Conservation (phyloP, 2,329 filamentous ascomycete species). For the Colletotrichum graminicola region DNA sequence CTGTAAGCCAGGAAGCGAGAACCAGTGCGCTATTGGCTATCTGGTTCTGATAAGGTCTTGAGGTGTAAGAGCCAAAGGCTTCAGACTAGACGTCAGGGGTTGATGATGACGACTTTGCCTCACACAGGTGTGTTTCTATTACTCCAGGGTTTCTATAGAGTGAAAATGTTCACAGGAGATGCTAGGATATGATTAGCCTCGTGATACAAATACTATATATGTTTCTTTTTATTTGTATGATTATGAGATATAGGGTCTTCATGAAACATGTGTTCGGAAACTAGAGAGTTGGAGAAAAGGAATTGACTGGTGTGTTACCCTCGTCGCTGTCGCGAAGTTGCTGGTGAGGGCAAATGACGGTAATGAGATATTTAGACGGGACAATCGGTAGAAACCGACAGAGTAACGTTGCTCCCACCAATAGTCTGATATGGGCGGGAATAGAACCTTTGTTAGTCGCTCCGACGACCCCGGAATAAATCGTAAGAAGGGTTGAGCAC, state of each 20-base stretch:
- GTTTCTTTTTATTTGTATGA: neutral
- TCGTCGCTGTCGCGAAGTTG: conserved; percentile 1
- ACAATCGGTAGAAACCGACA: conserved; percentile 19
- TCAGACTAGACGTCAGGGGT: neutral
- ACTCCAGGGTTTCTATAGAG: neutral
- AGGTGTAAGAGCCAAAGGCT: neutral
- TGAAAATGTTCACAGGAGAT: neutral
- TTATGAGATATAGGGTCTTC: neutral
- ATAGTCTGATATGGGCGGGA: conserved; percentile 1
- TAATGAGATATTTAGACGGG: conserved; percentile 20
- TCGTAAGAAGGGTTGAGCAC: neutral
- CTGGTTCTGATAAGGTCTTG: neutral
- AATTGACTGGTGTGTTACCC: neutral
- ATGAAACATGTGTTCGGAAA: neutral
- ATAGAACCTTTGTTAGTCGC: neutral
- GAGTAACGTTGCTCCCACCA: neutral
- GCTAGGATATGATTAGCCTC: conserved; percentile 2
- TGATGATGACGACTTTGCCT: neutral
- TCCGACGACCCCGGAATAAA: conserved; percentile 13
- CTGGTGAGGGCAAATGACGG: conserved; percentile 2
- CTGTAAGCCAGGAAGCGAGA: neutral
- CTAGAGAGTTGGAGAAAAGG: neutral
- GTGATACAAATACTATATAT: neutral
- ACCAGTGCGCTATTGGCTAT: conserved; percentile 3
- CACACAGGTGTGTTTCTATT: neutral